These are phyloP conservation scores for Calocera viscosa DNA, from an alignment of 768 basidiomycete genomes.

Conservation along the genomic window DNA sequence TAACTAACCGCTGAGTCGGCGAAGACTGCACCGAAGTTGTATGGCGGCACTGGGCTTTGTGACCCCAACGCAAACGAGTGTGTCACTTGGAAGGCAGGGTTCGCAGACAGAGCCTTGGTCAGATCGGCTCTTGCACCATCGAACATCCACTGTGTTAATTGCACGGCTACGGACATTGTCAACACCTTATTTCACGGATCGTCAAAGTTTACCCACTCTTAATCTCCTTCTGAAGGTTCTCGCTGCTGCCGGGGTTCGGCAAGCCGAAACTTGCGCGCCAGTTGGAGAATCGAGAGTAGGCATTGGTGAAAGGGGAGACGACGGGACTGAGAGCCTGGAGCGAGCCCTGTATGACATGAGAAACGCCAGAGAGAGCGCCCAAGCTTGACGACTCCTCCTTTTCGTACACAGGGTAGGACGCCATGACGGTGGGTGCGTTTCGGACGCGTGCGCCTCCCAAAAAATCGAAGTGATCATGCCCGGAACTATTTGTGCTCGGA, in stretches of 20 bases:
- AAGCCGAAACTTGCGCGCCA: conserved; percentile 75
- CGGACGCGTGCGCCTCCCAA: conserved; percentile 1
- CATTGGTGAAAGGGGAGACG: conserved; percentile 47
- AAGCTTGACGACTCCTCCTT: conserved; percentile 34
- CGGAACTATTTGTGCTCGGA: conserved; percentile 3
- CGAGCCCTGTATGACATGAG: not conserved
- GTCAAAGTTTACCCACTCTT: conserved; percentile 46
- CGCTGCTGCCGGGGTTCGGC: conserved; percentile 82
- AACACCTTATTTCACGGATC: not conserved
- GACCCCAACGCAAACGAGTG: conserved; percentile 90
- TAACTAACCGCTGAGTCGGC: conserved; percentile 60
- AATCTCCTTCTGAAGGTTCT: conserved; percentile 87
- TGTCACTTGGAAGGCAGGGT: conserved; percentile 95
- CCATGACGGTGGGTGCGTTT: conserved; percentile 19
- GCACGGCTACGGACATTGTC: conserved; percentile 50
- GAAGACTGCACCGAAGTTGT: conserved; percentile 90
- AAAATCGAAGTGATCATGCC: not conserved
- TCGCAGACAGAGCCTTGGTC: conserved; percentile 81
- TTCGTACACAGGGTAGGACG: conserved; percentile 36
- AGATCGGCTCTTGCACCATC: conserved; percentile 96
- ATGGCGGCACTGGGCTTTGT: conserved; percentile 68
- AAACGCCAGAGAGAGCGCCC: not conserved
- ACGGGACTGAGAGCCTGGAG: conserved; percentile 11
- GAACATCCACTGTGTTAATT: conserved; percentile 87
- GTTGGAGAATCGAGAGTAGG: conserved; percentile 58